Percentiles rank a stretch among this genome's conserved stretches.
Evolutionary conservation across 164 flowering plant species (phyloP).

Genomic region (Chloranthus sessilifolius): DNA sequence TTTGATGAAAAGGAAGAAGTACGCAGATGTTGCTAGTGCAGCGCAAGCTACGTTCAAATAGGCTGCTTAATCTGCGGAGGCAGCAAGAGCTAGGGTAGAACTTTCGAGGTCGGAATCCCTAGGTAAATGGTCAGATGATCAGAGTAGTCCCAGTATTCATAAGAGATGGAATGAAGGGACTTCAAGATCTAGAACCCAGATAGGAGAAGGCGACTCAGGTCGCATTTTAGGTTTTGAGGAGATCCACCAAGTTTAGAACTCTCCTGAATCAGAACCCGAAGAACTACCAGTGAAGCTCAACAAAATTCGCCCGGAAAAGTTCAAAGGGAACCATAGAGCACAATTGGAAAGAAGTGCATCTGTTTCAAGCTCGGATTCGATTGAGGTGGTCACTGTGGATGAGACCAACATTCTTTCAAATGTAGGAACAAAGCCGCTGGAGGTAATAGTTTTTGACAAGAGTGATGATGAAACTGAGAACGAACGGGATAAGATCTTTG

Average conservation of each 20-base stretch:
- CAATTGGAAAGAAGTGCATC: not conserved
- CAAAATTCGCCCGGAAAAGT: not conserved
- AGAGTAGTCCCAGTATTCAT: slow-evolving; percentile 13
- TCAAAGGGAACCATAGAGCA: not conserved
- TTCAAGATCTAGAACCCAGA: slow-evolving; percentile 2
- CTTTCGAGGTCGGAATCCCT: slow-evolving; percentile 43
- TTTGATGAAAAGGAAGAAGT: slow-evolving; percentile 21
- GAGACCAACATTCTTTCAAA: no score
- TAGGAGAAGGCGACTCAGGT: not conserved
- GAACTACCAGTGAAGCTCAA: not conserved
- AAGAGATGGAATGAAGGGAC: no score
- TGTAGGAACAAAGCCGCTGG: slow-evolving; percentile 9
- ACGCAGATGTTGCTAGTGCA: slow-evolving; percentile 65
- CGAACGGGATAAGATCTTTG: not conserved
- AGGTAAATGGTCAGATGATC: slow-evolving; percentile 30
- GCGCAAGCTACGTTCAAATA: slow-evolving; percentile 89
- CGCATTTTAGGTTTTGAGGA: slow-evolving; percentile 6
- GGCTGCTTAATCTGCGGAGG: slow-evolving; percentile 73
- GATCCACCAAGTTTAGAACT: slow-evolving; percentile 4
- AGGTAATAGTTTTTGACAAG: slow-evolving; percentile 25
- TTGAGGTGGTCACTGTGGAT: not conserved
- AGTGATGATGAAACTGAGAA: slow-evolving; percentile 29
- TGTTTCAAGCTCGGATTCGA: not conserved
- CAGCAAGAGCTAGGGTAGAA: slow-evolving; percentile 78
- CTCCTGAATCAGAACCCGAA: slow-evolving; percentile 1